Evolutionary conservation across 2,329 filamentous ascomycete species (phyloP).

Genomic region (Sclerotinia borealis): DNA sequence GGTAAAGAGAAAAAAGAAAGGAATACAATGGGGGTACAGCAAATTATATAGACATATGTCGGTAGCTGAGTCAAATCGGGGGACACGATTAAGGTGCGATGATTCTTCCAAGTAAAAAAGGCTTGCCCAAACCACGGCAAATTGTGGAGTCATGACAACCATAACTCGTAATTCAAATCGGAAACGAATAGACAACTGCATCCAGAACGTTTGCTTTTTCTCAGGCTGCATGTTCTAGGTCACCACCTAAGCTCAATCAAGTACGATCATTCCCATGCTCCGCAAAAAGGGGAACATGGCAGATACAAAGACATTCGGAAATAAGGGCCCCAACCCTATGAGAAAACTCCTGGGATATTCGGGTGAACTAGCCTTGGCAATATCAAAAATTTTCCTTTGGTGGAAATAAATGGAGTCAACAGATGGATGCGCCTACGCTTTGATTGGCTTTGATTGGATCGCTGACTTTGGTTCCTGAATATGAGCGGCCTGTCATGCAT

Average conservation of each 20-base stretch:
- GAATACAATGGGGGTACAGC: neutral
- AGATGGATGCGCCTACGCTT: neutral
- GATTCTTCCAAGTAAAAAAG: neutral
- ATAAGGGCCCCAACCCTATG: neutral
- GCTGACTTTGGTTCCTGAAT: neutral
- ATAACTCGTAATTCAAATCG: neutral
- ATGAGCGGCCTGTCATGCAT: conserved; percentile 2
- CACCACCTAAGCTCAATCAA: neutral
- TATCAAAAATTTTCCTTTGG: conserved; percentile 1
- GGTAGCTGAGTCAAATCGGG: neutral
- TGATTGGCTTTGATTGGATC: conserved; percentile 15
- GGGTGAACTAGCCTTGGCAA: neutral
- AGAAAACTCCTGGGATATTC: neutral
- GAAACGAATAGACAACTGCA: neutral
- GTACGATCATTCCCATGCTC: neutral
- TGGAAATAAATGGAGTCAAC: neutral
- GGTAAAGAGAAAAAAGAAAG: conserved; percentile 12
- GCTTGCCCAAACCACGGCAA: neutral
- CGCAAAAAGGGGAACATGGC: neutral
- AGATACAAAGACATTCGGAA: neutral
- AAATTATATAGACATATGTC: conserved; percentile 5
- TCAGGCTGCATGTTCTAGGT: conserved; percentile 1
- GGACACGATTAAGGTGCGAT: neutral
- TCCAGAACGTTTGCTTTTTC: conserved; percentile 7
- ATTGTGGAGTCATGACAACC: conserved; percentile 6